These are phyloP conservation scores for Strobilomyces echinocephalus DNA, from an alignment of 768 basidiomycete genomes.

Conservation along the genomic window DNA sequence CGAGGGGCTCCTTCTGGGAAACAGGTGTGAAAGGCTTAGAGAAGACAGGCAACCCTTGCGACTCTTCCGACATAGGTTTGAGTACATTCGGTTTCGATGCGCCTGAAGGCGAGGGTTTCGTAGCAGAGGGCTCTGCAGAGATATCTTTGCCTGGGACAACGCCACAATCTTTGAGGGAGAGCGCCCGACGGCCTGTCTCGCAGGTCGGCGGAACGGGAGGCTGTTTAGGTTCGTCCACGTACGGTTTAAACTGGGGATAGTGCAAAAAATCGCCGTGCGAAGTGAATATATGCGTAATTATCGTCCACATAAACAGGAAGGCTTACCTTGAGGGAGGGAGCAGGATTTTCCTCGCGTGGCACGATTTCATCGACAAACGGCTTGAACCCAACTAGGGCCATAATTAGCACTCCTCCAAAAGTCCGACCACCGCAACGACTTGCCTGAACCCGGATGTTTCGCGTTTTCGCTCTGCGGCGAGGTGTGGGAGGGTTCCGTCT, in stretches of 20 bases:
- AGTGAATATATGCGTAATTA: conserved; percentile 8
- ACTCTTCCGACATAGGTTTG: conserved; percentile 35
- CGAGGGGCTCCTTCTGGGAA: conserved; percentile 34
- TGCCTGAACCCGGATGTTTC: conserved; percentile 35
- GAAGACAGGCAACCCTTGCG: conserved; percentile 40
- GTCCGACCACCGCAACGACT: conserved; percentile 13
- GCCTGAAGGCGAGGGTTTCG: conserved; percentile 27
- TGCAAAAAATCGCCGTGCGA: neutral
- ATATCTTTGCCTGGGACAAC: conserved; percentile 12
- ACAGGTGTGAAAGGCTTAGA: conserved; percentile 64
- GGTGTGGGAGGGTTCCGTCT: conserved; percentile 34
- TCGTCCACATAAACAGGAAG: neutral
- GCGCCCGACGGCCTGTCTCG: conserved; percentile 35
- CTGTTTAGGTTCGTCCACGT: conserved; percentile 51
- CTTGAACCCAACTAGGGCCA: conserved; percentile 39
- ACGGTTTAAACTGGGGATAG: conserved; percentile 58
- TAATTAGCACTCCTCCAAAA: conserved; percentile 16
- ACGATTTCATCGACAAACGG: conserved; percentile 67
- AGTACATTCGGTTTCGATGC: conserved; percentile 25
- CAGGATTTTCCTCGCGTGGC: conserved; percentile 40
- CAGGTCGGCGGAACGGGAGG: conserved; percentile 32
- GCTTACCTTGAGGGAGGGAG: conserved; percentile 21
- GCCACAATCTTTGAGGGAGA: conserved; percentile 48
- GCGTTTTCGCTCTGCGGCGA: conserved; percentile 23
- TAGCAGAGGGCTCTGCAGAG: conserved; percentile 12